Evolutionary conservation across 805 yeast genomes (phyloP).

Genomic region (Jamesozyma lodderae): DNA sequence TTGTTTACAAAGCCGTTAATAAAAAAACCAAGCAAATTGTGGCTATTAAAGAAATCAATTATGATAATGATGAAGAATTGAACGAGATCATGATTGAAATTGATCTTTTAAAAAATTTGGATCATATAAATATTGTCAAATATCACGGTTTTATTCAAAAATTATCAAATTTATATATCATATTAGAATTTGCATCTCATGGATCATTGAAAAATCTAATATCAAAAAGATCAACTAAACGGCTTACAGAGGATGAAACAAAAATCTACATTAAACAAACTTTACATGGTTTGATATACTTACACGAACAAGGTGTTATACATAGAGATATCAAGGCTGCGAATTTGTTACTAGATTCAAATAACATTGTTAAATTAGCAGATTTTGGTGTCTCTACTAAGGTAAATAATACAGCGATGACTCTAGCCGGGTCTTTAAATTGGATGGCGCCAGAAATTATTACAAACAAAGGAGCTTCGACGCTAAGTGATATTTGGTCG

Average conservation of each 20-base stretch:
- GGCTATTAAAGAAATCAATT: conserved; percentile 71
- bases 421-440: conserved; percentile 80
- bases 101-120: conserved; percentile 60
- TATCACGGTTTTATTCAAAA: conserved; percentile 82
- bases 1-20: conserved; percentile 70
- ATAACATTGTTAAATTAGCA: conserved; percentile 77
- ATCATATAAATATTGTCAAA: conserved; percentile 85
- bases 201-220: conserved; percentile 48
- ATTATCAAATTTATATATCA: conserved; percentile 62
- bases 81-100: conserved; percentile 53
- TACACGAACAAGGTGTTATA: conserved; percentile 71
- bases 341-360: conserved; percentile 60
- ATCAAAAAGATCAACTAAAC: conserved; percentile 21
- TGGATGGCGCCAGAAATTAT: conserved; percentile 99
- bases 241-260: conserved; percentile 53
- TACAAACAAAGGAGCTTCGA: conserved; percentile 71
- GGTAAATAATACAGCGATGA: conserved; percentile 50
- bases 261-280: conserved; percentile 60
- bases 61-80: conserved; percentile 67
- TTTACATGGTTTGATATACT: conserved; percentile 56
- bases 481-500: conserved; percentile 89
- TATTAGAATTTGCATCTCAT: conserved; percentile 61
- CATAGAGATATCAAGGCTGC: conserved; percentile 95
- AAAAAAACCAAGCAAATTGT: conserved; percentile 55
- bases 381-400: conserved; percentile 95